phyloP scores from a whole-genome alignment of 306 rosid genomes.

The Dryas drummondii region DNA sequence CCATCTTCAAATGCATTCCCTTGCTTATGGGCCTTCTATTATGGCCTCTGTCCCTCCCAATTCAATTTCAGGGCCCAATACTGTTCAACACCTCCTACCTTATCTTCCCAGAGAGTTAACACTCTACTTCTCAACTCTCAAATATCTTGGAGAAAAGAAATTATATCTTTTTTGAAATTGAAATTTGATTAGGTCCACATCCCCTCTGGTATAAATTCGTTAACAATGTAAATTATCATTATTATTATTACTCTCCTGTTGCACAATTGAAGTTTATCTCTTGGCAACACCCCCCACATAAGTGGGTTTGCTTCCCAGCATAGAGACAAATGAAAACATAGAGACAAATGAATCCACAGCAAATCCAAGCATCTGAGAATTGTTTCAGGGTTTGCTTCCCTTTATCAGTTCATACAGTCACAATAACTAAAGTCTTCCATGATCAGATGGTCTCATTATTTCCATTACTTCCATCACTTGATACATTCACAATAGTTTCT shows the following conservation, averaged over 20 bases:
- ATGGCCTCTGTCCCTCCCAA: too few relatives aligned
- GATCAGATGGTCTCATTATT: conserved; percentile 2
- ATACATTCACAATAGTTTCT: neutral
- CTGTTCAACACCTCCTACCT: neutral
- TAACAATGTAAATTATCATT: too few relatives aligned
- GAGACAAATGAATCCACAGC: neutral
- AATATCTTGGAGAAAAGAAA: too few relatives aligned
- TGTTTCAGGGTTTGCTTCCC: too few relatives aligned
- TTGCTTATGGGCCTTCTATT: neutral
- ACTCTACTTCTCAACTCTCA: too few relatives aligned
- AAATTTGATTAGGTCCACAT: neutral
- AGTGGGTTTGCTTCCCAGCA: too few relatives aligned
- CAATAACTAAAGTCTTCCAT: neutral
- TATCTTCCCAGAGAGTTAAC: neutral
- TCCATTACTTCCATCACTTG: neutral
- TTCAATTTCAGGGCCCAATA: conserved; percentile 1
- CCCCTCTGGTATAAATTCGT: neutral
- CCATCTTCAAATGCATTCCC: neutral
- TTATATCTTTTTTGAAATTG: neutral
- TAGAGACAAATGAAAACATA: neutral
- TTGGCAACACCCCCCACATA: neutral
- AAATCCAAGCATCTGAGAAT: neutral
- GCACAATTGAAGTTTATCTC: neutral
- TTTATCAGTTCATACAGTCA: neutral
- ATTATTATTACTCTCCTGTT: neutral